Evolutionary conservation across 306 rosid species (phyloP), one percentile per base, ranked within the genome.

Genomic region (Arachis hypogaea): DNA sequence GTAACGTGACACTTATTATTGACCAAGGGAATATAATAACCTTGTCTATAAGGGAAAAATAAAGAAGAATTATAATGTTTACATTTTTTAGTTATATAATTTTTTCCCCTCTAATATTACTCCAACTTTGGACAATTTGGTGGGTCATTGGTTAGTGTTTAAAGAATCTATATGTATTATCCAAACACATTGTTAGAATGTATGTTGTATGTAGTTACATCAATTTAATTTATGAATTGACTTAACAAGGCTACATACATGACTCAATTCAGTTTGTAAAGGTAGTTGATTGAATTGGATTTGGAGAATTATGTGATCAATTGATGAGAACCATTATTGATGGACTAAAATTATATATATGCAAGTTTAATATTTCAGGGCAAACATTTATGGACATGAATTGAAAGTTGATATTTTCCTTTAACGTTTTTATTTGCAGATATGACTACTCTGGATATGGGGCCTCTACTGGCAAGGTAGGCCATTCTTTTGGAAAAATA

Each of bases 401-500:
- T 66, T 69, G 59, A 63, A 66, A 41, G 49, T 71, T 80, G 49
- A 81, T 68, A 2, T 45, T 49, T 71, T 81, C 70, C 59, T 38
- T 51, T 71, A 72, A 76, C 58, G 65, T 76, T 69, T 44, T 79
- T 71, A 16, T 79, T 64, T 87, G 87, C 98, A 95, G 99, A 79
- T 95, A 90, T 75, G 99, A 95, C 81, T 95, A 90, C 77, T 95
- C 98, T 82, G 99, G 99, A 58, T 95, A 95, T 76, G 99, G 99
- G 77, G 98, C 97, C 84, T 95, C 99, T 62, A 87, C 96, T 22
- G 99, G 99, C 79, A 86, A 87, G 93, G 99, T 95, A 87, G 76
- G 84, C 72, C 49, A 73, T 71, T 78, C 33, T 73, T 77, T 63
- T 22, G 62, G 55, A 66, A 33, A 33, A 69, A 71, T 76, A 46